Evolutionary conservation across 2,329 filamentous ascomycete genomes (phyloP), one percentile per base, ranked within the genome.

Genomic region (Neofusicoccum sp.): DNA sequence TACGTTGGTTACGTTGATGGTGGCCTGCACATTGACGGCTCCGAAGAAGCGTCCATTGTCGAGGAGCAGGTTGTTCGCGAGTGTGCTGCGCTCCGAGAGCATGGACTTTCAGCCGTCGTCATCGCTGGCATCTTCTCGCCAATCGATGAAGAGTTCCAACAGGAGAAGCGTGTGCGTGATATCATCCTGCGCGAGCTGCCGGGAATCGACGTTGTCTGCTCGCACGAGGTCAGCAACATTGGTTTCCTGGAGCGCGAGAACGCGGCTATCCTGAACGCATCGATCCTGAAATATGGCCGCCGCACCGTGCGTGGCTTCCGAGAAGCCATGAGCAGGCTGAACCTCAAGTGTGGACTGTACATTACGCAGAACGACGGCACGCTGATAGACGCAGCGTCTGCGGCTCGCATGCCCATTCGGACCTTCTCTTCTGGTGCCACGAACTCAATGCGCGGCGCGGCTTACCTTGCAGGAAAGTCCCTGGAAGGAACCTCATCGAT

Each of bases 101-200:
- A 76, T 24, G 75, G 75, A 1, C 70, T 81, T 56, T 73, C 70
- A 20, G 77, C 76, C 40, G 73, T 87, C 1, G 84, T 85, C 0
- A 73, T 87, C 4, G 79, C 81, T 4, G 84, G 84, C 1, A 79
- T 86, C 7, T 86, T 84, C 70, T 83, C 81, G 7, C 83, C 84
- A 0, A 82, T 86, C 26, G 84, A 87, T 66, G 78, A 80, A 8
- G 64, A 76, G 3, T 79, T 79, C 65, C 71, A 70, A 43, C 84
- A 86, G 67, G 84, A 86, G 69, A 73, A 80, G 40, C 70, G 75
- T 3, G 82, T 81, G 3, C 75, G 76, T 3, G 71, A 74, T 2
- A 80, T 85, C 43, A 71, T 85, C 16, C 73, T 74, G 28, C 70
- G 75, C 6, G 80, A 80, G 64, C 69, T 82, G 2, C 75, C 77